These are phyloP conservation scores for Heracleum sosnowskyi DNA, from an alignment of 129 eudicot genomes.

Conservation along the genomic window DNA sequence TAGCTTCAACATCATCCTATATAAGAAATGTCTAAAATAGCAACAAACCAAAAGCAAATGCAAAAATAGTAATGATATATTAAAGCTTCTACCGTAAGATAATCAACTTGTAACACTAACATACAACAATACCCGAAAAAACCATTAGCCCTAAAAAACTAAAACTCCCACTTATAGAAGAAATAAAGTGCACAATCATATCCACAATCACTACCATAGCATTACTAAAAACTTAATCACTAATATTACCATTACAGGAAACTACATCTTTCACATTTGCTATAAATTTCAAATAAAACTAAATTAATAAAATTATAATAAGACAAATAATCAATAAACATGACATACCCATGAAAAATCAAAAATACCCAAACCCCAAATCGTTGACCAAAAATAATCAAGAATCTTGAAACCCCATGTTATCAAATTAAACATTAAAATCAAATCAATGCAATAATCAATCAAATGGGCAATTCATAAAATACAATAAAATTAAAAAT, in stretches of 20 bases:
- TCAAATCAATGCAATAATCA: conserved; percentile 9
- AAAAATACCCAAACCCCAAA: background rate
- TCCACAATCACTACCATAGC: background rate
- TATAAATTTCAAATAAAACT: background rate
- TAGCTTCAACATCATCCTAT: background rate
- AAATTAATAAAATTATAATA: background rate
- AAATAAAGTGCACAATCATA: background rate
- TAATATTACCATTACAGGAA: background rate
- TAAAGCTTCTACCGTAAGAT: background rate
- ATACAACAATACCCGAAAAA: background rate
- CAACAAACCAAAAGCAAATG: background rate
- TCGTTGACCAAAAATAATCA: conserved; percentile 10
- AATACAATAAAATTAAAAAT: background rate
- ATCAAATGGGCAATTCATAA: background rate
- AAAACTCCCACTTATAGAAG: background rate
- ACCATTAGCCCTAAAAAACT: background rate
- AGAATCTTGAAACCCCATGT: background rate
- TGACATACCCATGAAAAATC: background rate
- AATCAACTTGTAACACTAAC: background rate
- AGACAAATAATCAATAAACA: background rate
- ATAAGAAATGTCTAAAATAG: background rate
- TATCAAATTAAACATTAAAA: background rate
- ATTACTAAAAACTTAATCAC: background rate
- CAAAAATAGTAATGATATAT: background rate
- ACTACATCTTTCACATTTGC: background rate